Evolutionary conservation across 2,329 filamentous ascomycete genomes (phyloP).

Genomic region (Fusarium denticulatum): DNA sequence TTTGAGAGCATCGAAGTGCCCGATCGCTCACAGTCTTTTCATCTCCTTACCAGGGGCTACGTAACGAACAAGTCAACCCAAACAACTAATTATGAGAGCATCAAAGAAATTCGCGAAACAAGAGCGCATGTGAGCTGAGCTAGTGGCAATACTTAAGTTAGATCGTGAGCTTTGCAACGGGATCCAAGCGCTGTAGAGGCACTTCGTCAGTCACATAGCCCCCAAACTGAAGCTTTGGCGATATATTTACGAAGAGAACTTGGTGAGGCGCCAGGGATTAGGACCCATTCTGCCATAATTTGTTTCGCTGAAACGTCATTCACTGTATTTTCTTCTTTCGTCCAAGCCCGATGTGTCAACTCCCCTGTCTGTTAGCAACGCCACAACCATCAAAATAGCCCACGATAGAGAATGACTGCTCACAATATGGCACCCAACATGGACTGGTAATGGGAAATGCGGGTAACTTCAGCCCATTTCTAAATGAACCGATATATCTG

Average conservation of each 20-base stretch:
- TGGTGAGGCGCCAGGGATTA: background rate
- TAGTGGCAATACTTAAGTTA: background rate
- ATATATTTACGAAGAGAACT: background rate
- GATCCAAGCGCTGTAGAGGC: background rate
- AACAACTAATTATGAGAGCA: background rate
- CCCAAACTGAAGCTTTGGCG: background rate
- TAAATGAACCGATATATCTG: background rate
- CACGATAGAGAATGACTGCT: background rate
- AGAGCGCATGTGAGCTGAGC: background rate
- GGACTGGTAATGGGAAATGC: background rate
- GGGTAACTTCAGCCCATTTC: background rate
- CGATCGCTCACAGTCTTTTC: background rate
- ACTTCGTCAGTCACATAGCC: background rate
- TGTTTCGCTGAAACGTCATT: background rate
- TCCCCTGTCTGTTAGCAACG: background rate
- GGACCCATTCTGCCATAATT: background rate
- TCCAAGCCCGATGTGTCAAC: background rate
- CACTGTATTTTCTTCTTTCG: background rate
- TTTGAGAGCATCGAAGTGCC: background rate
- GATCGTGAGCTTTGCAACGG: background rate
- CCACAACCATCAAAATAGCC: background rate
- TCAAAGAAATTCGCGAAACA: background rate
- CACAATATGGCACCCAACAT: background rate
- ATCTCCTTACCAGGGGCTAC: background rate
- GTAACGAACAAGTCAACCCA: background rate